phyloP scores from a whole-genome alignment of 805 yeast species.

The Lipomyces yamadae region DNA sequence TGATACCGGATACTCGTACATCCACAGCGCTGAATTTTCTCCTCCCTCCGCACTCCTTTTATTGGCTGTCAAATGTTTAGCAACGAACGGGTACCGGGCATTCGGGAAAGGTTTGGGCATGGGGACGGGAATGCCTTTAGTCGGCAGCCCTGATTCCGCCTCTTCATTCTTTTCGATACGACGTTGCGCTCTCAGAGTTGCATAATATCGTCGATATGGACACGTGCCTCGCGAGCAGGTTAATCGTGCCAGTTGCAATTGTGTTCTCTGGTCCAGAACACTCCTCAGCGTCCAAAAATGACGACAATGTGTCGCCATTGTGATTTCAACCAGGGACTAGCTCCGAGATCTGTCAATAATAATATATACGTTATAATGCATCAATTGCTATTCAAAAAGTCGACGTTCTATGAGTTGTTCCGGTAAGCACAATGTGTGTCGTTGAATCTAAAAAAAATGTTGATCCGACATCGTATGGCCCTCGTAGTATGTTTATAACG shows the following conservation, averaged over 20 bases:
- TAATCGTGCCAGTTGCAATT: background rate
- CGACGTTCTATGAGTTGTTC: background rate
- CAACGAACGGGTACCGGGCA: constrained; percentile 10
- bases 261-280: background rate
- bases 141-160: constrained; percentile 8
- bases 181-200: background rate
- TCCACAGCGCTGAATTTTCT: background rate
- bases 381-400: background rate
- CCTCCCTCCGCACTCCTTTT: background rate
- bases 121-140: constrained; percentile 9
- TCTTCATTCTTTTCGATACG: background rate
- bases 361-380: background rate
- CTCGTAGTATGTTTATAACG: background rate
- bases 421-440: background rate
- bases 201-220: background rate
- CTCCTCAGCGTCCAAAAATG: background rate
- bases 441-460: background rate
- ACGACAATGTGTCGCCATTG: background rate
- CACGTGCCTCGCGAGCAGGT: background rate
- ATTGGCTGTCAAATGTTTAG: background rate
- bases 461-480: background rate
- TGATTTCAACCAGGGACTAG: background rate
- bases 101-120: constrained; percentile 7
- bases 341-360: background rate
- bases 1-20: background rate